These are phyloP conservation scores for Macadamia tetraphylla DNA, from an alignment of 164 flowering plant species.

Conservation along the genomic window DNA sequence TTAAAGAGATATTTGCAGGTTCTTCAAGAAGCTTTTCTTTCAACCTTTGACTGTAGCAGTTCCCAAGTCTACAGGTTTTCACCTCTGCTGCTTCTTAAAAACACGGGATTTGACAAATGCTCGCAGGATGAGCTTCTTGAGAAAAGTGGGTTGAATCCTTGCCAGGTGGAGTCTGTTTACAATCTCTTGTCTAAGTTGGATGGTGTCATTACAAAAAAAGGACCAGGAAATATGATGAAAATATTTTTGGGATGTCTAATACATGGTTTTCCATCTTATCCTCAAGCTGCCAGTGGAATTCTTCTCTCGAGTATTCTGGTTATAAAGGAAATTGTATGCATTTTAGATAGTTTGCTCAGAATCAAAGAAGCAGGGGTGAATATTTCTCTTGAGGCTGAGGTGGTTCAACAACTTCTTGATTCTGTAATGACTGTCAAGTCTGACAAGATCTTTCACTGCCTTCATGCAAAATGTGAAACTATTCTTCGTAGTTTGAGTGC, in stretches of 20 bases:
- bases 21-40: slow-evolving; percentile 57
- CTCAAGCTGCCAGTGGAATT: slow-evolving; percentile 45
- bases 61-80: slow-evolving; percentile 24
- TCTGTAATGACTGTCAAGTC: slow-evolving; percentile 57
- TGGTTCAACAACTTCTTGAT: slow-evolving; percentile 50
- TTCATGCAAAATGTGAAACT: slow-evolving; percentile 60
- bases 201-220: slow-evolving; percentile 32
- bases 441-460: slow-evolving; percentile 55
- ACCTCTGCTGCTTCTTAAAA: slow-evolving; percentile 60
- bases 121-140: slow-evolving; percentile 47
- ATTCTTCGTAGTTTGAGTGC: slow-evolving; percentile 41
- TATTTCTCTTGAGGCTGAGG: slow-evolving; percentile 34
- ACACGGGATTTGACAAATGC: slow-evolving; percentile 46
- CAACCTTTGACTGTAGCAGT: slow-evolving; percentile 29
- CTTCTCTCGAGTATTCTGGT: slow-evolving; percentile 67
- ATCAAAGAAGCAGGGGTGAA: slow-evolving; percentile 27
- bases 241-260: slow-evolving; percentile 52
- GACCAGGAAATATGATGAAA: slow-evolving; percentile 31
- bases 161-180: slow-evolving; percentile 42
- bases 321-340: slow-evolving; percentile 43
- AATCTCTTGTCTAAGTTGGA: slow-evolving; percentile 47
- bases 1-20: slow-evolving; percentile 41
- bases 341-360: slow-evolving; percentile 49
- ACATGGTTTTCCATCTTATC: slow-evolving; percentile 80
- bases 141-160: slow-evolving; percentile 32